Percentiles rank a stretch among this genome's conserved stretches.
Conservation (phyloP, 345 rosid species). For the Linum usitatissimum region DNA sequence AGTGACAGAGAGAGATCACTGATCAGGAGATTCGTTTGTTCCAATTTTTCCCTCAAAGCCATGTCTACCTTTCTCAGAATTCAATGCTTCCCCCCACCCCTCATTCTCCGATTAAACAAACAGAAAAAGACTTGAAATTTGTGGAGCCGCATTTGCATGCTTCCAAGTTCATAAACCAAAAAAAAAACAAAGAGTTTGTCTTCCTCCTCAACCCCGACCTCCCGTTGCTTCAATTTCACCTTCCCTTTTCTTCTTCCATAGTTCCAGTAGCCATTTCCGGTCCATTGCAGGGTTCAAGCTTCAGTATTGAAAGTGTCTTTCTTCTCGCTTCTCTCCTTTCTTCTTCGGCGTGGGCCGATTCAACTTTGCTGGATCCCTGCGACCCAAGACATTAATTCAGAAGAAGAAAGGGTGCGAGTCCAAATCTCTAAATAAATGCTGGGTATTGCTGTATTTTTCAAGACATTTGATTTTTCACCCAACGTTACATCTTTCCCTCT, state of each 20-base stretch:
- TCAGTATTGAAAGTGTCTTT: no score
- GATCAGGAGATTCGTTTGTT: background rate
- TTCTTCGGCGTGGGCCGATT: no score
- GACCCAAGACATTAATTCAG: background rate
- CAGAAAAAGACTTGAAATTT: background rate
- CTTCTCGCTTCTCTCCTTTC: background rate
- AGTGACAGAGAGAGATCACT: conserved; percentile 8
- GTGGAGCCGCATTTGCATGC: background rate
- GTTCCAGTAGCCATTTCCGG: background rate
- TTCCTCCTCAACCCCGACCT: background rate
- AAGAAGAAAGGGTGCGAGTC: background rate
- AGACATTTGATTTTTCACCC: background rate
- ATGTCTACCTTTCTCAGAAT: conserved; percentile 12
- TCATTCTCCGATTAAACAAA: background rate
- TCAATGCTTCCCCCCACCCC: conserved; percentile 14
- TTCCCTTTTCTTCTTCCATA: no score
- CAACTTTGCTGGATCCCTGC: background rate
- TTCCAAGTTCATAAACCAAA: no score
- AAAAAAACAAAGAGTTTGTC: background rate
- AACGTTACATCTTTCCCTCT: background rate
- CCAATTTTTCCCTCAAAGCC: no score
- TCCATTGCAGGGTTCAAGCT: background rate
- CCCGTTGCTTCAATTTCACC: background rate
- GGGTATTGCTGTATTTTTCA: background rate
- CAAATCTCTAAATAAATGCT: background rate